Evolutionary conservation across 768 basidiomycete genomes (phyloP).

Genomic region (Russula foetens): DNA sequence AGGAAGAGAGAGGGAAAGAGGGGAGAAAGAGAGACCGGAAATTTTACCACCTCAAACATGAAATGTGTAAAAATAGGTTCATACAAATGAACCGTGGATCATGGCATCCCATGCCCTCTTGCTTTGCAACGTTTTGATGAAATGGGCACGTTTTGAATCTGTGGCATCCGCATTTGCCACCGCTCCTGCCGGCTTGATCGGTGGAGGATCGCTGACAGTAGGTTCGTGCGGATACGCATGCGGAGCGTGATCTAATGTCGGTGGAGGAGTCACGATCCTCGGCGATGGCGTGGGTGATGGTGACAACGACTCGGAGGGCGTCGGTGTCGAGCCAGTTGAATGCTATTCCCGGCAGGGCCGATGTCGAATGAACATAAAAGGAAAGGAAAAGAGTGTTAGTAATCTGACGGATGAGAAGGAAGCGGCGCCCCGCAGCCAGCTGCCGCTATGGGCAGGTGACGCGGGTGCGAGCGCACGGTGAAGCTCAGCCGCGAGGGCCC

Average conservation of each 20-base stretch:
- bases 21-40: neutral
- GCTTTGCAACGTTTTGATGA: slow-evolving; percentile 48
- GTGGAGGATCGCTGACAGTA: neutral
- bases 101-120: slow-evolving; percentile 63
- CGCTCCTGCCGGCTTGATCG: neutral
- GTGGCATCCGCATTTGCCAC: slow-evolving; percentile 8
- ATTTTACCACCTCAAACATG: neutral
- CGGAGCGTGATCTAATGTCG: neutral
- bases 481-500: slow-evolving; percentile 33
- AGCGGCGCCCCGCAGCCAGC: slow-evolving; percentile 9
- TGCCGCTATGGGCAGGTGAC: slow-evolving; percentile 13
- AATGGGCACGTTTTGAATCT: slow-evolving; percentile 37
- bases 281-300: slow-evolving; percentile 10
- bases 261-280: slow-evolving; percentile 14
- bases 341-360: neutral
- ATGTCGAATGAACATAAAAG: neutral
- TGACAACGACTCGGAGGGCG: slow-evolving; percentile 6
- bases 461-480: slow-evolving; percentile 26
- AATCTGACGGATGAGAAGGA: neutral
- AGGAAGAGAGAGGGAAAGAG: too few relatives aligned
- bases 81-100: slow-evolving; percentile 57
- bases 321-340: slow-evolving; percentile 8
- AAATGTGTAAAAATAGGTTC: neutral
- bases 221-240: slow-evolving; percentile 7
- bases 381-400: slow-evolving; percentile 8